Evolutionary conservation across 331 rosid species (phyloP).

Genomic region (Malus hybrid): DNA sequence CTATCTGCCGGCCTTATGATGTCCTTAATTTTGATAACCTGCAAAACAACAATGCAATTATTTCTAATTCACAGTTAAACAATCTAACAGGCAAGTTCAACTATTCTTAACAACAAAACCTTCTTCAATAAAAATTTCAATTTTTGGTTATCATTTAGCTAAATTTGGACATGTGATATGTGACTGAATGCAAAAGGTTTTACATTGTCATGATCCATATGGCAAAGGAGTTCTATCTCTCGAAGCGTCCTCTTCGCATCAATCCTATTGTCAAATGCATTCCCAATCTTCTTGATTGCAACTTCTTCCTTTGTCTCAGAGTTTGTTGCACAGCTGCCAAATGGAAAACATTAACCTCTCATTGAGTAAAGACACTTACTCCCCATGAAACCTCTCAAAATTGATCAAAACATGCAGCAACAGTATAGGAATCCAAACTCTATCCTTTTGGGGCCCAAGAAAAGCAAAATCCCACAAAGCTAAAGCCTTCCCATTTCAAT

Average conservation of each 20-base stretch:
- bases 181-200: background rate
- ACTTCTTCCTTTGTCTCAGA: conserved; percentile 52
- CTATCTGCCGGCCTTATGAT: conserved; percentile 43
- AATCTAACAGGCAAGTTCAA: background rate
- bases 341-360: background rate
- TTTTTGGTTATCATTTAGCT: background rate
- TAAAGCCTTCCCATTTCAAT: background rate
- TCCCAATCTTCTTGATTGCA: conserved; percentile 59
- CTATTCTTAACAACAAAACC: background rate
- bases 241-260: conserved; percentile 64
- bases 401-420: background rate
- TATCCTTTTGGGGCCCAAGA: background rate
- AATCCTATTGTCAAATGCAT: conserved; percentile 54
- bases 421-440: background rate
- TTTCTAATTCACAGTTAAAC: background rate
- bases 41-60: conserved; percentile 10
- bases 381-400: background rate
- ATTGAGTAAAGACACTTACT: background rate
- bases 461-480: background rate
- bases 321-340: conserved; percentile 64
- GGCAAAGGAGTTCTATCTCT: conserved; percentile 58
- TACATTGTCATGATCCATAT: conserved; percentile 67
- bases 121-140: background rate
- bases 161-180: background rate
- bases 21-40: conserved; percentile 71